A percentile compares a stretch with the other conserved stretches of the same genome.
phyloP scores from a whole-genome alignment of 106 monocot species.

The Dendrobium huoshanense region DNA sequence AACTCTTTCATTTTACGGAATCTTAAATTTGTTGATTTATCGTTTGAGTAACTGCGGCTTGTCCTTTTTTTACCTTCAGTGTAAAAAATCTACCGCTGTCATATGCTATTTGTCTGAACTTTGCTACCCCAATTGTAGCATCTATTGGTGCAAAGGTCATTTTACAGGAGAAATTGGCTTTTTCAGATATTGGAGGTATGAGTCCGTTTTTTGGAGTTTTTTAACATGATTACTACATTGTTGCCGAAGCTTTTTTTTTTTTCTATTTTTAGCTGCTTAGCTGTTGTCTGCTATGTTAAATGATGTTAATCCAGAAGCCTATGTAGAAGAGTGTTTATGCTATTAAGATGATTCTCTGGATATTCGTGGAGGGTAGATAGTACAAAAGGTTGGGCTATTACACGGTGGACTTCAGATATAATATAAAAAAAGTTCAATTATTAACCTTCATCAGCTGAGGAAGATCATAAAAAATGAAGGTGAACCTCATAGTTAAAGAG shows the following conservation, averaged over 20 bases:
- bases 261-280: neutral
- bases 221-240: neutral
- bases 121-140: conserved; percentile 37
- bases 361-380: too few relatives aligned
- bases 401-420: too few relatives aligned
- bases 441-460: too few relatives aligned
- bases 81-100: conserved; percentile 31
- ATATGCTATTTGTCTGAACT: conserved; percentile 31
- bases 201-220: neutral
- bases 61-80: conserved; percentile 25
- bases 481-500: too few relatives aligned
- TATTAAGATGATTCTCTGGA: too few relatives aligned
- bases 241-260: neutral
- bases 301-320: too few relatives aligned
- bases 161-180: conserved; percentile 29
- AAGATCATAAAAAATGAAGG: too few relatives aligned
- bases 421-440: too few relatives aligned
- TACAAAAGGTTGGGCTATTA: too few relatives aligned
- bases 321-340: too few relatives aligned
- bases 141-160: conserved; percentile 40
- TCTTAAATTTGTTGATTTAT: neutral
- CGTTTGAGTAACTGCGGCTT: neutral
- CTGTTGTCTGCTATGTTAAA: too few relatives aligned
- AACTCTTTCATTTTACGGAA: neutral
- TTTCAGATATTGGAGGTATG: conserved; percentile 31